A percentile compares a stretch with the other conserved stretches of the same genome.
These are phyloP conservation scores for Lichina pygmaea DNA, from an alignment of 495 filamentous ascomycete species.

Conservation along the genomic window DNA sequence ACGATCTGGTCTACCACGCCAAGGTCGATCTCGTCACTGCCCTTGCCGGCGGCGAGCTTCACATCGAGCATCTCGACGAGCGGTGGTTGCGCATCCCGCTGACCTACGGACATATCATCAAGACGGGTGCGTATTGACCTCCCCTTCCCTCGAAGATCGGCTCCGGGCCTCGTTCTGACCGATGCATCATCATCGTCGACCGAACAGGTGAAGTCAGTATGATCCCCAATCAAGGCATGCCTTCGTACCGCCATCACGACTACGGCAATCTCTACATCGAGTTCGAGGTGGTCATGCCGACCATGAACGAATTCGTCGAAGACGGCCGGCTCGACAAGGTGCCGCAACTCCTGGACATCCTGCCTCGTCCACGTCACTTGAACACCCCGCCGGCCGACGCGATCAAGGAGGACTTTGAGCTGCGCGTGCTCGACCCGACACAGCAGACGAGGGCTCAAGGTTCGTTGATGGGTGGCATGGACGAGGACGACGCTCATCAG, in stretches of 20 bases:
- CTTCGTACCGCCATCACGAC: constrained; percentile 85
- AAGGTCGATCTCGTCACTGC: constrained; percentile 94
- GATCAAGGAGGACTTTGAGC: constrained; percentile 64
- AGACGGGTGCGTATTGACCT: constrained; percentile 41
- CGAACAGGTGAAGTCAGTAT: constrained; percentile 62
- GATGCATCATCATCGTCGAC: no score
- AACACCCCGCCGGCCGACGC: constrained; percentile 41
- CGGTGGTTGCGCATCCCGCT: constrained; percentile 85
- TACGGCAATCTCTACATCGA: constrained; percentile 91
- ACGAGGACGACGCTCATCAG: constrained; percentile 56
- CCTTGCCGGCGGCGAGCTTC: constrained; percentile 64
- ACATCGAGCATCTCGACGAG: constrained; percentile 91
- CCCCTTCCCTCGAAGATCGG: neutral
- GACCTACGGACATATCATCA: constrained; percentile 76
- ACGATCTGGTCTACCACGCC: constrained; percentile 85
- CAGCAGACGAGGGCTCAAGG: constrained; percentile 48
- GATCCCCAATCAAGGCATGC: constrained; percentile 95
- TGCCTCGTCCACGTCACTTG: constrained; percentile 40
- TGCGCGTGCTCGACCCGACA: constrained; percentile 60
- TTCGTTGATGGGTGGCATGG: constrained; percentile 43
- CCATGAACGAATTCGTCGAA: constrained; percentile 26
- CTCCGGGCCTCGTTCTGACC: no score
- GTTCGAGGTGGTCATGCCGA: constrained; percentile 92
- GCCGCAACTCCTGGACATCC: constrained; percentile 43
- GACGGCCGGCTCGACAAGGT: constrained; percentile 8